Evolutionary conservation across 2,329 filamentous ascomycete species (phyloP).

Genomic region (Claviceps monticola): DNA sequence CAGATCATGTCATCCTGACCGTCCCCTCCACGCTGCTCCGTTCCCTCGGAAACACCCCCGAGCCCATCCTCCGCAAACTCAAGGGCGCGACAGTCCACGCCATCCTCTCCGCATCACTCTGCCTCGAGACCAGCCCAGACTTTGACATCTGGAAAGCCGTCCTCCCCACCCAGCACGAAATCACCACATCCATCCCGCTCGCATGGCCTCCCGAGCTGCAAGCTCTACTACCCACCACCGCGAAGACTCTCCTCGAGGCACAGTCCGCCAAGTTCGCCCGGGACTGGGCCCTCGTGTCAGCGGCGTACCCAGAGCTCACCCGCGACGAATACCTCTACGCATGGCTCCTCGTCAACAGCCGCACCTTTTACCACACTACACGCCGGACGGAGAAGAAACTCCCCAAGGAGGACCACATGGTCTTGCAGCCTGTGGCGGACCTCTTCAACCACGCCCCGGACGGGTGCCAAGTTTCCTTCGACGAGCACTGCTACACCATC

Average conservation of each 20-base stretch:
- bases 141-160: slow-evolving; percentile 49
- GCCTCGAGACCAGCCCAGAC: slow-evolving; percentile 33
- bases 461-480: slow-evolving; percentile 40
- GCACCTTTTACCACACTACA: slow-evolving; percentile 45
- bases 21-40: slow-evolving; percentile 52
- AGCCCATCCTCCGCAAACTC: slow-evolving; percentile 35
- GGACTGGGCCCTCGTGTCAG: slow-evolving; percentile 25
- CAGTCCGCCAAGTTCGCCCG: slow-evolving; percentile 33
- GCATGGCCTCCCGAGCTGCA: slow-evolving; percentile 32
- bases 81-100: slow-evolving; percentile 50
- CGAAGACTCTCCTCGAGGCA: slow-evolving; percentile 30
- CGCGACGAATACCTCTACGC: slow-evolving; percentile 35
- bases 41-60: slow-evolving; percentile 46
- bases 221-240: slow-evolving; percentile 28
- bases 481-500: slow-evolving; percentile 38
- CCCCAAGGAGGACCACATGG: slow-evolving; percentile 44
- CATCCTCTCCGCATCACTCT: slow-evolving; percentile 55
- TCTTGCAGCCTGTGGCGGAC: slow-evolving; percentile 58
- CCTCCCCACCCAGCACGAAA: slow-evolving; percentile 49
- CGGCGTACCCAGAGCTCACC: slow-evolving; percentile 13
- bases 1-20: slow-evolving; percentile 42
- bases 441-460: slow-evolving; percentile 47
- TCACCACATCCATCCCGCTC: slow-evolving; percentile 33
- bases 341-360: slow-evolving; percentile 48
- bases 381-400: slow-evolving; percentile 29